Evolutionary conservation across 2,329 filamentous ascomycete genomes (phyloP), one percentile per base, ranked within the genome.

Genomic region (Tolypocladium tropicale): DNA sequence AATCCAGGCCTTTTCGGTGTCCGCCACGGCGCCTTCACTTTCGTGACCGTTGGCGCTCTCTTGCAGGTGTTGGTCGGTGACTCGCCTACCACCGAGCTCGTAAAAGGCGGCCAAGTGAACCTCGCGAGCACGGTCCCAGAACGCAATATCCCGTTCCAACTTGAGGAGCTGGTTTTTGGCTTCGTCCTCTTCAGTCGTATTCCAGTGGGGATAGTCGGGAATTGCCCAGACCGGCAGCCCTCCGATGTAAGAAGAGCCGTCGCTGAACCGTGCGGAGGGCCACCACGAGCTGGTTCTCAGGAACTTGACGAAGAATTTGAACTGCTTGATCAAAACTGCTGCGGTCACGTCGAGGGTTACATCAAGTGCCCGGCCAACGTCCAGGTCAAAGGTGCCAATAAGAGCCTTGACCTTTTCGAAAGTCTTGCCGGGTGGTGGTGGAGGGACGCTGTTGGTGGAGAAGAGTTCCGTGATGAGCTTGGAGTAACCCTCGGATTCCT

Each of bases 391-490:
- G 9, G 94, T 94, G 56, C 94, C 94, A 61, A 99, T 95, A 64
- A 99, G 81, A 18, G 89, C 93, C 72, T 96, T 96, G 60, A 99
- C 87, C 60, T 86, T 85, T 68, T 96, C 89, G 64, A 96, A 96
- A 0, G 91, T 91, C 64, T 91, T 81, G 59, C 90, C 87, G 54
- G 83, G 83, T 2, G 84, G 84, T n/a, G 87, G 86, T 25, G 85
- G 84, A 55, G 87, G 84, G 59, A 82, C 84, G 63, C 85, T 86
- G 64, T 88, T 90, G 0, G 89, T 95, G 9, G 90, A 93, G 71
- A 96, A 99, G 34, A 97, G 85, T 70, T 99, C 94, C 0, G 93
- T 96, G 58, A 96, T 85, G 51, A 99, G 82, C 70, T 99, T 99
- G 0, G 94, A 92, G 68, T 96, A 99, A 43, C 95, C 94, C 72